Evolutionary conservation across 2,329 filamentous ascomycete species (phyloP), one percentile per base, ranked within the genome.

Genomic region (Alternaria arbusti): DNA sequence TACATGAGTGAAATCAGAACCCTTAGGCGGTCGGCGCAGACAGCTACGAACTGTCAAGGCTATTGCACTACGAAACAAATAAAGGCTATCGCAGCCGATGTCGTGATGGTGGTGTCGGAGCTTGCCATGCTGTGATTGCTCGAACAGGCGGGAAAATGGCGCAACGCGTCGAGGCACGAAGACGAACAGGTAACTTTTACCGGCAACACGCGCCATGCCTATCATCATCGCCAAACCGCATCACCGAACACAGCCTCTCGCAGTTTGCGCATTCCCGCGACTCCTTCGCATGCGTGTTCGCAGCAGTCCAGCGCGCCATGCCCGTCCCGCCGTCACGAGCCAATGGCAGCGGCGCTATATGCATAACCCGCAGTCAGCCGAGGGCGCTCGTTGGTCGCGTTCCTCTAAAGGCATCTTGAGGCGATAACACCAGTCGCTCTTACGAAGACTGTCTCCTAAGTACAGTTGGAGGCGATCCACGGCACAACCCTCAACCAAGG

Each of bases 391-490:
- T 60, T 60, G 61, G 61, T 52, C 45, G 64, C 44, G 47, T 63
- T 60, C 61, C 62, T 40, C 58, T 68, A 74, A 65, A 56, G 45
- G 61, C 70, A 74, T 60, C 65, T 69, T 49, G 46, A 69, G 51
- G 54, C 69, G 70, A 63, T 56, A 50, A 44, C 43, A 62, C 52
- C 47, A 56, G 51, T 57, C 54, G 43, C 55, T 44, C 30, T 63
- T 64, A 64, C 65, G 59, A 65, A 64, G 54, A 51, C n/a, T 28
- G 47, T 63, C 54, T 62, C 56, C 68, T 74, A 73, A 68, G 63
- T 54, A 71, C 66, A 74, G 65, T 50, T 61, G 61, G 45, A 69
- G 75, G 74, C 75, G 67, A 65, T 51, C 59, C 45, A 63, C 73
- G 74, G 74, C 70, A 72, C 70, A 64, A 44, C 46, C n/a, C 26